Base-by-base conservation (phyloP, 352 stramenopile species). In the Pythium brachiatum region DNA sequence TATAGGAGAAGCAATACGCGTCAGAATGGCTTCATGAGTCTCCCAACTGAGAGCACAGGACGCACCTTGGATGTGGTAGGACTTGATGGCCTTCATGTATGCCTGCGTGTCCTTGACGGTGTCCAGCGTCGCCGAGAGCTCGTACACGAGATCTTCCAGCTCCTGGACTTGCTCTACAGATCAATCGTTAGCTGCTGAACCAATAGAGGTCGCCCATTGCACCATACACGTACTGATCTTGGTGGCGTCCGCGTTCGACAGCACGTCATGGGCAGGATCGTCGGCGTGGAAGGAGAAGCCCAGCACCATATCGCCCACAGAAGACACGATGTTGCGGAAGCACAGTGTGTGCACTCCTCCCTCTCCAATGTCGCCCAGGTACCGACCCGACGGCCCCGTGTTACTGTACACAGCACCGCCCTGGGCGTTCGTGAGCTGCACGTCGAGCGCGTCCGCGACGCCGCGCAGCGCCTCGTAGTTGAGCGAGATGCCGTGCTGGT, bases 231-330 rank as follows among this genome's bases (percentile, higher is more conserved):
- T 74, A 95, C 86, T 89, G 80, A 95, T 95, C 65, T 90, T 92
- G 62, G 86, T 88, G 26, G 86, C 84, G 59, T 95, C 86, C 15
- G 86, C 86, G 56, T 95, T 95, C 44, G 86, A 95, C 29, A 95
- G 71, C 72, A 95, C 86, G 47, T 94, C 86, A 64, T 94, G 84
- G 34, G 68, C 82, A 25, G 86, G 86, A 62, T 93, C 85, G 67
- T 94, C 84, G 7, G 84, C 84, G 69, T 95, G 86, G 60, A 95
- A 89, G 3, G 86, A 95, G 65, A 95, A 95, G 34, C 86, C 86
- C 18, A 95, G 70, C 57, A 83, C 63, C n/a, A 95, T 72, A 53
- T 90, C 83, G 32, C 83, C 77, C 50, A 84, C 79, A 0, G 79
- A 70, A 20, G 73, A 61, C 21, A 78, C 68, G 13, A 79, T 74